Percentiles rank a stretch among this genome's conserved stretches.
Conservation (phyloP, 805 yeast species). For the Kluyveromyces dobzhanskii region DNA sequence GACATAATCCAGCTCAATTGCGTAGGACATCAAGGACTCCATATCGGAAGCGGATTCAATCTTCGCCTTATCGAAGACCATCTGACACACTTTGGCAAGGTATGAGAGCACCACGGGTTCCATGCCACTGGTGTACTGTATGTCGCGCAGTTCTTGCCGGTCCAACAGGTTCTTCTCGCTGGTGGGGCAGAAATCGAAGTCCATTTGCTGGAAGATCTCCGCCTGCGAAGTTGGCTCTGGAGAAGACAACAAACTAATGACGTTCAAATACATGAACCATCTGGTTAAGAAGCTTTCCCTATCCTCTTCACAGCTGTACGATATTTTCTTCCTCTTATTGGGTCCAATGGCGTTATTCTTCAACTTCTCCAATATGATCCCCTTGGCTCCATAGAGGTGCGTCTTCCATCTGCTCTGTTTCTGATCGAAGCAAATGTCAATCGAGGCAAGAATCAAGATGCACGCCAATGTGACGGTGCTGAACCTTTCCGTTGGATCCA, state of each 20-base stretch:
- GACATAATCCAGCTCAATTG: conserved; percentile 34
- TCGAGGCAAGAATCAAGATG: conserved; percentile 49
- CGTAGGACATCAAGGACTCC: conserved; percentile 16
- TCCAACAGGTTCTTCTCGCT: conserved; percentile 13
- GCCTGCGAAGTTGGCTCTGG: conserved; percentile 23
- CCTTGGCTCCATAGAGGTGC: conserved; percentile 33
- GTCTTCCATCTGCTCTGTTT: conserved; percentile 45
- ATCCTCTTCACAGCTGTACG: neutral
- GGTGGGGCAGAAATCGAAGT: conserved; percentile 11
- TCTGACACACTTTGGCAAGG: conserved; percentile 40
- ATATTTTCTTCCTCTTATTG: neutral
- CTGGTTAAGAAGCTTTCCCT: conserved; percentile 43
- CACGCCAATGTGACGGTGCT: conserved; percentile 16
- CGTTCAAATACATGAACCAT: conserved; percentile 64
- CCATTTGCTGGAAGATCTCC: neutral
- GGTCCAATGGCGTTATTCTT: neutral
- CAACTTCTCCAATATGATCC: conserved; percentile 3
- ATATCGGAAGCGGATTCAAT: conserved; percentile 1
- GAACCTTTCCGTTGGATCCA: conserved; percentile 8
- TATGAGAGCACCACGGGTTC: conserved; percentile 54
- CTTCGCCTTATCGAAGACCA: conserved; percentile 29
- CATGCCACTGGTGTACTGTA: conserved; percentile 59
- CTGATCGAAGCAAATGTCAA: conserved; percentile 41
- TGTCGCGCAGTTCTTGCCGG: conserved; percentile 30
- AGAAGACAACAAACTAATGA: conserved; percentile 54